phyloP scores from a whole-genome alignment of 148 eudicot genomes.

The Drosera capensis region DNA sequence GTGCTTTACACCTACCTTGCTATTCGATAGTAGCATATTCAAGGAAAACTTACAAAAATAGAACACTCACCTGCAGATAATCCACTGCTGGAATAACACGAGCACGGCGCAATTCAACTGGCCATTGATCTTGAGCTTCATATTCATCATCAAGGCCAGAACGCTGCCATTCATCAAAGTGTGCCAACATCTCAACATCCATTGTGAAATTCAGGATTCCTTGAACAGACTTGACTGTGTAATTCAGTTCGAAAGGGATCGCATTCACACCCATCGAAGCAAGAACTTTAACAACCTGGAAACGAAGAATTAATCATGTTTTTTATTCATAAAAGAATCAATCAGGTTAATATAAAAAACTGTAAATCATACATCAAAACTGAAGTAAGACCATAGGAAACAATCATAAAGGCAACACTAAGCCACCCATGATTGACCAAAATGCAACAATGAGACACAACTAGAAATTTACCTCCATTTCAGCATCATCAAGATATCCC shows the following conservation, averaged over 20 bases:
- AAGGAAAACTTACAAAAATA: neutral
- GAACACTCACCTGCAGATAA: constrained; percentile 49
- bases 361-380: too few relatives aligned
- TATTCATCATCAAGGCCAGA: constrained; percentile 44
- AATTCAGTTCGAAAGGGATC: constrained; percentile 74
- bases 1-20: too few relatives aligned
- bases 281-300: constrained; percentile 71
- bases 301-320: too few relatives aligned
- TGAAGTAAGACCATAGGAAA: too few relatives aligned
- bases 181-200: constrained; percentile 90
- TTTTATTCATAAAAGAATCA: too few relatives aligned
- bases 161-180: constrained; percentile 91
- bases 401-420: too few relatives aligned
- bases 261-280: constrained; percentile 69
- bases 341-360: too few relatives aligned
- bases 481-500: constrained; percentile 86
- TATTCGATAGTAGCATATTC: too few relatives aligned
- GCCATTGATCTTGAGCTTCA: constrained; percentile 99
- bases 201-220: constrained; percentile 78
- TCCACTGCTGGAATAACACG: constrained; percentile 81
- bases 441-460: too few relatives aligned
- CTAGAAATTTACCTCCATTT: constrained; percentile 66
- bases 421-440: too few relatives aligned
- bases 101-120: constrained; percentile 70
- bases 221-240: constrained; percentile 69